phyloP scores from a whole-genome alignment of 176 grass and related monocot genomes.

The Carex kokanica region DNA sequence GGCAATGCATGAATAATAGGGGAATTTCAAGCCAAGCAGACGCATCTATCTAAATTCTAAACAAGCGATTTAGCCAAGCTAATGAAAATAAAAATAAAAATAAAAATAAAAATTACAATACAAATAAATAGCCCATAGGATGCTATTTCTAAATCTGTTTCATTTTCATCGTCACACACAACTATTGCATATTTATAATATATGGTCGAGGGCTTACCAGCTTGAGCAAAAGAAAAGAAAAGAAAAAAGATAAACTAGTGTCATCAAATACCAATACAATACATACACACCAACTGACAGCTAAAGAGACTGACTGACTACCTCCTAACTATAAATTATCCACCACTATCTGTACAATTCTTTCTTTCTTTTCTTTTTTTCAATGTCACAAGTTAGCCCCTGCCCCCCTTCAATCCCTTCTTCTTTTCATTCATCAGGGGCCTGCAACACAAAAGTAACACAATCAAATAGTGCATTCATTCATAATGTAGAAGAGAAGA shows the following conservation, averaged over 20 bases:
- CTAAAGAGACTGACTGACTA: not conserved
- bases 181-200: not conserved
- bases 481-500: too few relatives aligned
- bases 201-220: not conserved
- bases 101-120: not conserved
- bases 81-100: not conserved
- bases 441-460: not conserved
- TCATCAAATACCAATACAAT: not conserved
- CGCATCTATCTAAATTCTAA: not conserved
- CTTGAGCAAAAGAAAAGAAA: not conserved
- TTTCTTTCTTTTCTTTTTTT: conserved; percentile 18
- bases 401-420: not conserved
- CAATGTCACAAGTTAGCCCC: not conserved
- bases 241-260: not conserved
- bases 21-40: not conserved
- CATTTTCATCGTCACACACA: not conserved
- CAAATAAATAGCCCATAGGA: not conserved
- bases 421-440: not conserved
- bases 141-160: conserved; percentile 10
- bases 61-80: not conserved
- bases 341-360: conserved; percentile 20
- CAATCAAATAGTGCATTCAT: too few relatives aligned
- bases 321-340: conserved; percentile 24
- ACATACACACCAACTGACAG: conserved; percentile 22
- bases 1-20: too few relatives aligned